Base-by-base conservation (phyloP, 2,329 filamentous ascomycete genomes). In the Pseudogymnoascus sp. region DNA sequence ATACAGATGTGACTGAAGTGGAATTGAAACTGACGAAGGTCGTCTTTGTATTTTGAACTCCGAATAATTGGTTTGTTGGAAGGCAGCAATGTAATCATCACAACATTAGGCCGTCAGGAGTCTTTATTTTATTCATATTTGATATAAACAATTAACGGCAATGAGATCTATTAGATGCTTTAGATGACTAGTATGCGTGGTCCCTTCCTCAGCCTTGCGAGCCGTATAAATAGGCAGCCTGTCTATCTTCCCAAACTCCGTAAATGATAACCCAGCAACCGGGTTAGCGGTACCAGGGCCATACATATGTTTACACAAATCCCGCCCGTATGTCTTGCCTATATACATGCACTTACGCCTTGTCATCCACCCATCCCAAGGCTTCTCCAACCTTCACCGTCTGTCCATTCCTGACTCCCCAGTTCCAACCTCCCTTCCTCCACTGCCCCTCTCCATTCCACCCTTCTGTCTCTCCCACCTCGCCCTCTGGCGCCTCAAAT, bases 381-480 rank as follows among this genome's bases (percentile, higher is more conserved):
- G 88, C 86, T 77, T 99, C 82, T 2, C 94, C 94, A 77, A 97
- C 88, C 77, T 92, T 92, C 64, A 99, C 85, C 68, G 81, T 89
- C 77, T 93, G 89, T 0, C 93, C 94, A 75, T 91, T 91, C 71
- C 93, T 85, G 57, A 97, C 88, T 28, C 80, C 81, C 93, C 94
- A 99, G 64, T 81, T 83, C 83, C 91, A 97, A 0, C 92, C 92
- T 12, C 82, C 84, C 62, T 80, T 83, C 60, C 81, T 76, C 59
- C 81, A 77, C 1, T 79, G 79, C 18, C 77, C 79, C 33, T 77
- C 77, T 6, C 74, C 76, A 61, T 79, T 79, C 73, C 83, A 86
- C 1, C 85, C 83, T 60, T 85, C 81, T 65, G 76, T 82, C 58
- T 79, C 79, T 47, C 79, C 72, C n/a, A 37, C 16, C 28, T 75